These are phyloP conservation scores for Fusarium stilboides DNA, from an alignment of 2,329 filamentous ascomycete genomes.

Conservation along the genomic window DNA sequence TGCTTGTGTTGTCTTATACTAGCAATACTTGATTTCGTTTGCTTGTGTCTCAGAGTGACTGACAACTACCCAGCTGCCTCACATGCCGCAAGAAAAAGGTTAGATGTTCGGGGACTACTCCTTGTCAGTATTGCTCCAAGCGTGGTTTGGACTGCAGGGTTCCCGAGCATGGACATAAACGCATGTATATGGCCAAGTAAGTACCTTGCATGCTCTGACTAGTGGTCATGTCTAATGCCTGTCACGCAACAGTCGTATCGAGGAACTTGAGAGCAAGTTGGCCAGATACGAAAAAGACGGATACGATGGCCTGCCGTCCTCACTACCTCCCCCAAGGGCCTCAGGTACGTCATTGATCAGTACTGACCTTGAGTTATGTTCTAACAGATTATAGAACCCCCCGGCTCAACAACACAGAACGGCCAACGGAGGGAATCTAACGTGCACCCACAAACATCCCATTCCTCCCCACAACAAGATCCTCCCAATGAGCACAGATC, in stretches of 20 bases:
- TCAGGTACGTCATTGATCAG: conserved; percentile 25
- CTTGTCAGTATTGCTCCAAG: conserved; percentile 48
- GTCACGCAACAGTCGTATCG: conserved; percentile 38
- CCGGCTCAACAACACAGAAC: conserved; percentile 9
- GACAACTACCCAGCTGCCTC: conserved; percentile 39
- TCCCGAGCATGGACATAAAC: conserved; percentile 49
- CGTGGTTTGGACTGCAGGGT: conserved; percentile 48
- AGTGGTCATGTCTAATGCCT: background rate
- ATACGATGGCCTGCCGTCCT: conserved; percentile 26
- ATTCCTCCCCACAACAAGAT: conserved; percentile 43
- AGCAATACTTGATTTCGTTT: background rate
- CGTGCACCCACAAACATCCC: conserved; percentile 27
- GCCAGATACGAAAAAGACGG: conserved; percentile 47
- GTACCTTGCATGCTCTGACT: background rate
- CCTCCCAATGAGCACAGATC: conserved; percentile 22
- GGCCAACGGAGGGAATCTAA: conserved; percentile 24
- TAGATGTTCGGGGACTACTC: conserved; percentile 48
- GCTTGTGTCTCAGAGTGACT: background rate
- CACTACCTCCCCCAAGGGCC: conserved; percentile 21
- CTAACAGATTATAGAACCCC: conserved; percentile 28
- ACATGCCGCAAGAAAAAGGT: conserved; percentile 51
- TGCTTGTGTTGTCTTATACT: background rate
- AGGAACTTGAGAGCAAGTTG: conserved; percentile 48
- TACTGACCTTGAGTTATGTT: background rate
- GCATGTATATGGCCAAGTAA: conserved; percentile 49